These are phyloP conservation scores for Diaporthe ilicicola DNA, from an alignment of 2,329 filamentous ascomycete genomes.

Conservation along the genomic window DNA sequence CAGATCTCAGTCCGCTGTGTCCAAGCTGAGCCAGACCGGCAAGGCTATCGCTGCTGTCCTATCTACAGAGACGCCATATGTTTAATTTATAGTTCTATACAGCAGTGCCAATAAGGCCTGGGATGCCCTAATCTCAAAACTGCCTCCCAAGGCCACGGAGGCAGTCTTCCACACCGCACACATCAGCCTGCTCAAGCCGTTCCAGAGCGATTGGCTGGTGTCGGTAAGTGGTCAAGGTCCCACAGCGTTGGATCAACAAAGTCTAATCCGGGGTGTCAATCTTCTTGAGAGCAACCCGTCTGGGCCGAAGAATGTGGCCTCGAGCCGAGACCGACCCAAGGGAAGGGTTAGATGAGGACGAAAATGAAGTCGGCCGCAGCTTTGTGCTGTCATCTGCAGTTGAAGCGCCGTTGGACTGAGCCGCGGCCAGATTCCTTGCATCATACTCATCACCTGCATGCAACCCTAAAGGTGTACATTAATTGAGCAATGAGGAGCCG, in stretches of 20 bases:
- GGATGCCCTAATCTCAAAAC: background rate
- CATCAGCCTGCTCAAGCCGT: background rate
- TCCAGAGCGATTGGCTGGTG: background rate
- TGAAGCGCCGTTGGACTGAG: slow-evolving; percentile 1
- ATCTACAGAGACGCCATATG: background rate
- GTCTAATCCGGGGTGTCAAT: background rate
- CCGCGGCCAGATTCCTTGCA: slow-evolving; percentile 9
- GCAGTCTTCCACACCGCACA: background rate
- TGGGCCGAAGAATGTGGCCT: background rate
- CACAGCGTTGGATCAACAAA: slow-evolving; percentile 5
- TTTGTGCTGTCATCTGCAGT: background rate
- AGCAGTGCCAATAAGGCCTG: background rate
- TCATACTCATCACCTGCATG: slow-evolving; percentile 25
- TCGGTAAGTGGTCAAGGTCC: background rate
- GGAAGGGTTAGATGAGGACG: slow-evolving; percentile 8
- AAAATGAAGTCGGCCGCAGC: slow-evolving; percentile 13
- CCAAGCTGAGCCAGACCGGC: slow-evolving; percentile 7
- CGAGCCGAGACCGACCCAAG: slow-evolving; percentile 13
- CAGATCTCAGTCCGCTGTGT: slow-evolving; percentile 6
- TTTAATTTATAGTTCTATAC: slow-evolving; percentile 17
- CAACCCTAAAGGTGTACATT: slow-evolving; percentile 7
- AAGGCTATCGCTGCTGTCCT: slow-evolving; percentile 16
- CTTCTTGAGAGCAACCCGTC: background rate
- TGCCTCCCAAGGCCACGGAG: background rate
- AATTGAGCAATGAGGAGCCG: slow-evolving; percentile 25